Evolutionary conservation across 352 stramenopile species (phyloP).

Genomic region (Phytophthora hybrid): DNA sequence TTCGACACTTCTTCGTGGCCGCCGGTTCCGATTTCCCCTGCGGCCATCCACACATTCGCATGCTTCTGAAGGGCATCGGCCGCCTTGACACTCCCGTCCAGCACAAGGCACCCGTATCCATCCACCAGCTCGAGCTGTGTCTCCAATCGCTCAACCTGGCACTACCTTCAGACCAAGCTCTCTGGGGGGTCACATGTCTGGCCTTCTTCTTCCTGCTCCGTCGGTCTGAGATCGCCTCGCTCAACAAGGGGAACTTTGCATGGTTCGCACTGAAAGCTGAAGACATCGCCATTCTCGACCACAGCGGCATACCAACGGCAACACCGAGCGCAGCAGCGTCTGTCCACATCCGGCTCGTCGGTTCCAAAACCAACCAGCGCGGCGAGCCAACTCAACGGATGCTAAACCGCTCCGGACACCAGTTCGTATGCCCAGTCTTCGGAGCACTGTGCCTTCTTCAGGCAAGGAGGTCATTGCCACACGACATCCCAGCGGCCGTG

Average conservation of each 20-base stretch:
- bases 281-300: constrained; percentile 5
- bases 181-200: too few relatives aligned
- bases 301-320: neutral
- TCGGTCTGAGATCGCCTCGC: constrained; percentile 11
- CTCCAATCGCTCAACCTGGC: neutral
- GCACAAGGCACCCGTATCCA: constrained; percentile 13
- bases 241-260: neutral
- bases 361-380: constrained; percentile 15
- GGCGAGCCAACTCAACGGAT: constrained; percentile 1
- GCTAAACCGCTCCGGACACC: constrained; percentile 8
- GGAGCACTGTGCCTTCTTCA: neutral
- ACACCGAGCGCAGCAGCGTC: neutral
- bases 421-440: constrained; percentile 3
- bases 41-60: constrained; percentile 14
- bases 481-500: constrained; percentile 5
- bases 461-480: neutral
- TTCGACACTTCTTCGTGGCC: constrained; percentile 10
- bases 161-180: constrained; percentile 14
- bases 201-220: constrained; percentile 23
- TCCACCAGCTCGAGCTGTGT: constrained; percentile 2
- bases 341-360: constrained; percentile 1
- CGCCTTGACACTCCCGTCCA: constrained; percentile 4
- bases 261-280: constrained; percentile 11
- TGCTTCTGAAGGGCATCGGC: constrained; percentile 12
- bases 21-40: neutral